These are phyloP conservation scores for Beta lomatogona DNA, from an alignment of 179 eudicot genomes.

Conservation along the genomic window DNA sequence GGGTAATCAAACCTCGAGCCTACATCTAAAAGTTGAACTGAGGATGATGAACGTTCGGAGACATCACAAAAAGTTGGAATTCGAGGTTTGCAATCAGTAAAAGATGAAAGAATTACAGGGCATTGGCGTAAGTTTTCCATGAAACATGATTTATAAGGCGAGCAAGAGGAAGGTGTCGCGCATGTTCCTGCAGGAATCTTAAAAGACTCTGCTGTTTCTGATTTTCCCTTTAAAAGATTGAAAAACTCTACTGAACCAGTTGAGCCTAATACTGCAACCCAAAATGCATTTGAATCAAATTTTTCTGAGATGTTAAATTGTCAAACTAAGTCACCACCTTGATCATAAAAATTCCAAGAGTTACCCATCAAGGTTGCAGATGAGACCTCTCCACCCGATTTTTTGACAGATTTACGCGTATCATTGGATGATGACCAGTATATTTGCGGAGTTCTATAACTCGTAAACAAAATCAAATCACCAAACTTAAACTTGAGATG, in stretches of 20 bases:
- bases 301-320: not conserved
- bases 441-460: not conserved
- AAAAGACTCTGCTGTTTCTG: not conserved
- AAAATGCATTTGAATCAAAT: not conserved
- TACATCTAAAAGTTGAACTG: slow-evolving; percentile 12
- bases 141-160: not conserved
- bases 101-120: slow-evolving; percentile 12
- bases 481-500: slow-evolving; percentile 2
- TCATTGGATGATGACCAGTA: slow-evolving; percentile 11
- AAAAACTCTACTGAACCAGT: slow-evolving; percentile 7
- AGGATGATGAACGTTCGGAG: not conserved
- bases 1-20: slow-evolving; percentile 5
- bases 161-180: not conserved
- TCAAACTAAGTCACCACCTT: not conserved
- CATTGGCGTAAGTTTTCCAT: slow-evolving; percentile 16
- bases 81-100: slow-evolving; percentile 6
- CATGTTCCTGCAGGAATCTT: slow-evolving; percentile 13
- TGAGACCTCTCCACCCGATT: not conserved
- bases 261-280: slow-evolving; percentile 7
- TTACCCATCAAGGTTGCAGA: slow-evolving; percentile 1
- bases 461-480: slow-evolving; percentile 9
- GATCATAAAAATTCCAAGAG: slow-evolving; percentile 16
- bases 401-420: not conserved
- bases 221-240: slow-evolving; percentile 10
- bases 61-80: not conserved